Conservation (phyloP, 106 monocot genomes). For the Dendrobium officinale region DNA sequence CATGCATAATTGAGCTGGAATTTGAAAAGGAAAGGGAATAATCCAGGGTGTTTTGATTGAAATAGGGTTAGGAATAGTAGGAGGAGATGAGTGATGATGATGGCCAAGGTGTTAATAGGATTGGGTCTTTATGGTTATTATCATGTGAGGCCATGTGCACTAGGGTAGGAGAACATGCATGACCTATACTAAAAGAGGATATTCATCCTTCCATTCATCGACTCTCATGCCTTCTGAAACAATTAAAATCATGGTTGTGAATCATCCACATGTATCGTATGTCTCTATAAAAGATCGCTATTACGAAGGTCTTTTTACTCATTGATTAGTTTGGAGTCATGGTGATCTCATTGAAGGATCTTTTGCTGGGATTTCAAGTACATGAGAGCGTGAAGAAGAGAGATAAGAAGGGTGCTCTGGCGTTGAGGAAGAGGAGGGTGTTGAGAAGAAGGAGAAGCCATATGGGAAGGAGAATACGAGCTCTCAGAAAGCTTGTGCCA, state of each 20-base stretch:
- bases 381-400: background rate
- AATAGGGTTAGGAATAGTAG: background rate
- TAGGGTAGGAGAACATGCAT: slow-evolving; percentile 8
- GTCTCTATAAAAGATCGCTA: background rate
- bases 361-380: background rate
- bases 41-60: slow-evolving; percentile 19
- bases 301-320: background rate
- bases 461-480: background rate
- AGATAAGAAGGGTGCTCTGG: too few relatives aligned
- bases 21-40: slow-evolving; percentile 3
- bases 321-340: background rate
- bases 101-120: slow-evolving; percentile 6
- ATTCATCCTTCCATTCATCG: background rate
- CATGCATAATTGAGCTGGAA: slow-evolving; percentile 8
- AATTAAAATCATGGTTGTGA: background rate
- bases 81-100: too few relatives aligned
- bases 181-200: slow-evolving; percentile 1
- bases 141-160: slow-evolving; percentile 19
- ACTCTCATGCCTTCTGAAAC: background rate
- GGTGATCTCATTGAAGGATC: background rate
- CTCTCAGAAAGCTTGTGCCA: slow-evolving; percentile 12
- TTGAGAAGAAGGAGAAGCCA: background rate
- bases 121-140: background rate
- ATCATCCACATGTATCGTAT: background rate
- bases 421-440: background rate